Base-by-base conservation (phyloP, 2,329 filamentous ascomycete genomes). In the Pseudocercospora cruenta region DNA sequence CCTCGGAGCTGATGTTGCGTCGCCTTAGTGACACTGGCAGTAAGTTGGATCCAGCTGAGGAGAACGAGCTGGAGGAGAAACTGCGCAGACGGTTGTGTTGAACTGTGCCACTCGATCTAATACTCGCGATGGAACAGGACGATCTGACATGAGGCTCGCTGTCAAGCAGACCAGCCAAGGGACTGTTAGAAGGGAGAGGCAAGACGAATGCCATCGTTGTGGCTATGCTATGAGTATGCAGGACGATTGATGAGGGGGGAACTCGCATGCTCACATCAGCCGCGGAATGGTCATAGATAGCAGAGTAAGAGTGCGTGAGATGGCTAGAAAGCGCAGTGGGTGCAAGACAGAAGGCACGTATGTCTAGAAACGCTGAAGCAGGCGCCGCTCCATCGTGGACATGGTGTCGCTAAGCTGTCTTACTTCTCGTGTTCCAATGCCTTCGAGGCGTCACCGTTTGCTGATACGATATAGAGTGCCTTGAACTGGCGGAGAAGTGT, bases 21-120 rank as follows among this genome's bases (percentile, higher is more conserved):
- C 69, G 62, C 6, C 66, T 63, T 12, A 68, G 57, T 16, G 70
- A 16, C 36, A 63, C 22, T 45, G 53, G 57, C 26, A 67, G 53
- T 19, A 72, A 67, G 49, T 67, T 62, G 14, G 73, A 74, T 19
- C 65, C 63, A 28, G 64, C 65, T 2, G 72, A 75, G 9, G 71
- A 72, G 36, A 72, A 66, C n/a, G 73, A 75, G 65, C 65, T 72
- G 39, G 69, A 67, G 24, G 73, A 75, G n/a, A 72, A 57, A 62
- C 70, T 74, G 31, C 73, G 71, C 10, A 72, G 63, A 54, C 67
- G 70, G 26, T 69, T 65, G 31, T 72, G 72, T 33, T 72, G 71
- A 14, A 74, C 73, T 4, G 73, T 75, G 21, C 67, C 68, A 19
- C 51, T 60, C 12, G 73, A 73, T 51, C 64, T 67, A 39, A 68